Percentiles rank a stretch among this genome's conserved stretches.
Evolutionary conservation across 345 rosid species (phyloP).

Genomic region (Hirschfeldia incana): DNA sequence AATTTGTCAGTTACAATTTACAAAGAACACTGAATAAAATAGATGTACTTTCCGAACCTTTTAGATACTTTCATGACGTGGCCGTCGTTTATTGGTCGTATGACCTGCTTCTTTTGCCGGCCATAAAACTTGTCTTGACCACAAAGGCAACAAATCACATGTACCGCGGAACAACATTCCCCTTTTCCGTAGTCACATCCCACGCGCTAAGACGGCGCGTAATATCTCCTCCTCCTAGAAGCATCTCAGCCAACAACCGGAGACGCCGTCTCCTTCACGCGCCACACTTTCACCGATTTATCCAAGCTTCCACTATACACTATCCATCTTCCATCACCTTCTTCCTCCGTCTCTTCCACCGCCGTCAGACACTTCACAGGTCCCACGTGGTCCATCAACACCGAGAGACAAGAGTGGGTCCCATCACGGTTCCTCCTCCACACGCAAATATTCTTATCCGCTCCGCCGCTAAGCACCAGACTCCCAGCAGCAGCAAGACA

Average conservation of each 20-base stretch:
- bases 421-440: conserved; percentile 65
- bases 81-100: conserved; percentile 8
- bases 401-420: conserved; percentile 58
- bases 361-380: conserved; percentile 89
- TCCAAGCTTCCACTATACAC: conserved; percentile 90
- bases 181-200: neutral
- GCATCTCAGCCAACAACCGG: conserved; percentile 11
- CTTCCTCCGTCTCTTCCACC: conserved; percentile 53
- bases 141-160: conserved; percentile 29
- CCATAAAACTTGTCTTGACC: conserved; percentile 36
- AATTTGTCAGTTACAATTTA: conserved; percentile 35
- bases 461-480: conserved; percentile 83
- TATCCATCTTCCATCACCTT: conserved; percentile 45
- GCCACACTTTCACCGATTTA: conserved; percentile 84
- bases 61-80: conserved; percentile 17
- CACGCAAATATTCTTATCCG: conserved; percentile 77
- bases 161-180: conserved; percentile 33
- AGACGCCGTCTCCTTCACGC: conserved; percentile 54
- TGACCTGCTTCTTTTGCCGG: conserved; percentile 33
- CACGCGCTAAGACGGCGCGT: conserved; percentile 31
- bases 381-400: conserved; percentile 74
- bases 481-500: conserved; percentile 60
- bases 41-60: conserved; percentile 15
- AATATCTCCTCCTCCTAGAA: neutral
- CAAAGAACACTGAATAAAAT: conserved; percentile 25